A percentile compares a stretch with the other conserved stretches of the same genome.
phyloP scores from a whole-genome alignment of 371 early-diverging fungal species.

The Coelomomyces lativittatus region DNA sequence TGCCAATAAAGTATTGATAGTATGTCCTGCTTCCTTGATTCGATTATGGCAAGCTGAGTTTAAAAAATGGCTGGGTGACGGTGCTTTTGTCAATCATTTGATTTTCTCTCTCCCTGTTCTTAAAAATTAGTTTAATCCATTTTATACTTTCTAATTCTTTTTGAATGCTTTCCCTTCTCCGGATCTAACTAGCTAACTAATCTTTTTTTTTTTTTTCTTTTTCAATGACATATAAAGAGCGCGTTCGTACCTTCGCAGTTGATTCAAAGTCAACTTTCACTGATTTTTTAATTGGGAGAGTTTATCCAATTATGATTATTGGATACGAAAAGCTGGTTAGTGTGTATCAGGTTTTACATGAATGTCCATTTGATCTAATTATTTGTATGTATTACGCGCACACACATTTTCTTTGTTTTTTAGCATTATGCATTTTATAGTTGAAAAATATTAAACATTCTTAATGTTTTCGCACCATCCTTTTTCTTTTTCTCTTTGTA shows the following conservation, averaged over 20 bases:
- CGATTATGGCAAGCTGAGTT: conserved; percentile 46
- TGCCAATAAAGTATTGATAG: conserved; percentile 21
- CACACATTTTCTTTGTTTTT: too few species aligned
- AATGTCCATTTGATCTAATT: conserved; percentile 19
- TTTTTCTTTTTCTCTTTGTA: too few species aligned
- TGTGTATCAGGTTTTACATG: conserved; percentile 9
- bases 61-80: conserved; percentile 43
- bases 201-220: too few species aligned
- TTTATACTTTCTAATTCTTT: conserved; percentile 4
- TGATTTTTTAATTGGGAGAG: conserved; percentile 22
- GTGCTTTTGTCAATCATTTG: conserved; percentile 4
- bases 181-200: too few species aligned
- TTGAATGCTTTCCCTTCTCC: too few species aligned
- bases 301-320: conserved; percentile 31
- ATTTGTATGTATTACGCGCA: conserved; percentile 7
- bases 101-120: not conserved
- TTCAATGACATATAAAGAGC: too few species aligned
- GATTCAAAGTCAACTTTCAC: conserved; percentile 16
- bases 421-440: too few species aligned
- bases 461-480: too few species aligned
- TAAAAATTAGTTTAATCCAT: too few species aligned
- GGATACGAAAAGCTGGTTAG: conserved; percentile 24
- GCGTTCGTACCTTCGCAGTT: conserved; percentile 15
- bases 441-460: too few species aligned
- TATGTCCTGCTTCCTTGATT: conserved; percentile 45